Evolutionary conservation across 192 early-diverging fungal species (phyloP).

Genomic region (Geosiphon pyriformis): DNA sequence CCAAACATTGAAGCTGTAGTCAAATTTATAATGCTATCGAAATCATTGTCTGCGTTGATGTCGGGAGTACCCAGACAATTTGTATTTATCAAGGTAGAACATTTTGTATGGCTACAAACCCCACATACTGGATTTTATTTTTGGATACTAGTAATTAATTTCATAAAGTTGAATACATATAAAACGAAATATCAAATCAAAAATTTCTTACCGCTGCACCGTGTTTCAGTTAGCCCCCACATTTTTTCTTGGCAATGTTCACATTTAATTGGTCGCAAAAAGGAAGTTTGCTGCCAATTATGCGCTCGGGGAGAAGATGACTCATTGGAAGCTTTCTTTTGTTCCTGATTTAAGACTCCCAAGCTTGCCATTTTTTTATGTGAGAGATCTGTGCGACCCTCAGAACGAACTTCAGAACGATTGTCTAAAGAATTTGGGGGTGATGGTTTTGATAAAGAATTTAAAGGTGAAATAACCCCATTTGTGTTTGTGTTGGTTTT

Average conservation of each 20-base stretch:
- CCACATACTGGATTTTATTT: conserved; percentile 37
- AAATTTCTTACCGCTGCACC: conserved; percentile 38
- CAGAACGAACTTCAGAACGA: background rate
- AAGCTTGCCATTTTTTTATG: background rate
- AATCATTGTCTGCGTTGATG: conserved; percentile 23
- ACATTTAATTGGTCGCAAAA: conserved; percentile 43
- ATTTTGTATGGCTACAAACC: conserved; percentile 40
- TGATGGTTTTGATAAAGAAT: too few species aligned
- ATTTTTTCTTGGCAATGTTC: conserved; percentile 54
- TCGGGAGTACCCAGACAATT: conserved; percentile 22
- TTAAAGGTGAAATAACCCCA: too few species aligned
- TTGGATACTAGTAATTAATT: background rate
- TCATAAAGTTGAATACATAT: background rate
- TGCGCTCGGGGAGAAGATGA: conserved; percentile 25
- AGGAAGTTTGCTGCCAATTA: conserved; percentile 37
- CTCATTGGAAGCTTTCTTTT: conserved; percentile 6
- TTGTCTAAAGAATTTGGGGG: background rate
- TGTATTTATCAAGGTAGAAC: conserved; percentile 26
- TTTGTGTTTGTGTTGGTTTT: too few species aligned
- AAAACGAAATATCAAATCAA: too few species aligned
- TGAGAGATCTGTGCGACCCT: background rate
- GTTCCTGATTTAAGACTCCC: conserved; percentile 9
- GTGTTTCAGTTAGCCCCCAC: conserved; percentile 43
- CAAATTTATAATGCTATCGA: conserved; percentile 24
- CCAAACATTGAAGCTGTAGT: conserved; percentile 56